phyloP scores from a whole-genome alignment of 2,329 filamentous ascomycete species.

The Rutstroemia sp. region DNA sequence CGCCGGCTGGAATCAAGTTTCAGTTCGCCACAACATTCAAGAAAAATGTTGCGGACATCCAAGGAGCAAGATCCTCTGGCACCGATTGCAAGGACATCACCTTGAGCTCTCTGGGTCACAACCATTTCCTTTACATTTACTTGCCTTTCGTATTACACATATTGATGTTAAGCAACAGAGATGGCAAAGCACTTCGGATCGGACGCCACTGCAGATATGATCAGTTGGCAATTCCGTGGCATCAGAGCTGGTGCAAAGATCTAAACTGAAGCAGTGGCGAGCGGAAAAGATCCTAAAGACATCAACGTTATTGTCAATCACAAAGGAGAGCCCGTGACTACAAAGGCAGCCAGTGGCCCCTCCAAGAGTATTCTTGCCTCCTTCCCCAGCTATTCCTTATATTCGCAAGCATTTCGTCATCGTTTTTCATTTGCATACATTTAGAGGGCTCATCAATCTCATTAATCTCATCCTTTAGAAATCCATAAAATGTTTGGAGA shows the following conservation, averaged over 20 bases:
- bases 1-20: constrained; percentile 33
- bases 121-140: neutral
- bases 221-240: constrained; percentile 50
- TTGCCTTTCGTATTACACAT: neutral
- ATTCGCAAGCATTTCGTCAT: neutral
- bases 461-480: neutral
- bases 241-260: constrained; percentile 46
- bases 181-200: constrained; percentile 11
- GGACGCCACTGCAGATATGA: constrained; percentile 15
- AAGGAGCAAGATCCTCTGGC: constrained; percentile 21
- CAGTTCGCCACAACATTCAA: constrained; percentile 28
- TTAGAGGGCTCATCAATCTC: too few species aligned
- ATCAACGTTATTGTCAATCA: constrained; percentile 6
- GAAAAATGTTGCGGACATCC: constrained; percentile 30
- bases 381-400: neutral
- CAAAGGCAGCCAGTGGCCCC: neutral
- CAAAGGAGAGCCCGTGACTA: constrained; percentile 4
- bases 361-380: neutral
- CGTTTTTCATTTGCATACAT: too few species aligned
- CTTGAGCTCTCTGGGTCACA: neutral
- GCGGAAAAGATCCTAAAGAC: constrained; percentile 7
- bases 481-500: constrained; percentile 37
- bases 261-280: constrained; percentile 35
- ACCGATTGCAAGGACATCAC: constrained; percentile 24
- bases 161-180: constrained; percentile 11